A percentile compares a stretch with the other conserved stretches of the same genome.
Conservation (phyloP, 306 rosid genomes). For the Rosa lucieae region DNA sequence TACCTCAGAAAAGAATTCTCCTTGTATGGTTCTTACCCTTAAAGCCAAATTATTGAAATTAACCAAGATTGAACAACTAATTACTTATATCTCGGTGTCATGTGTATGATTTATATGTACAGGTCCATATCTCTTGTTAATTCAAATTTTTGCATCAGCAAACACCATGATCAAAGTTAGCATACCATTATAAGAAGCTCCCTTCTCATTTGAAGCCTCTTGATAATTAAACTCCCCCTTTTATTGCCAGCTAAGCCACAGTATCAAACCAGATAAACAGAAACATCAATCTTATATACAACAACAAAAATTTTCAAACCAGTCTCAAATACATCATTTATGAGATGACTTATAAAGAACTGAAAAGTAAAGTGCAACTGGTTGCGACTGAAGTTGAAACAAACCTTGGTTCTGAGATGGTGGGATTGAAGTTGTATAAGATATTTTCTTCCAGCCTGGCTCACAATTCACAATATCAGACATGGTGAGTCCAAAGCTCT, state of each 20-base stretch:
- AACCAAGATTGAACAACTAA: neutral
- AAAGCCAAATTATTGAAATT: neutral
- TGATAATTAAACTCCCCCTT: neutral
- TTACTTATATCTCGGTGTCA: neutral
- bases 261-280: neutral
- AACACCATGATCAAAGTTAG: neutral
- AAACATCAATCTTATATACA: neutral
- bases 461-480: neutral
- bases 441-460: neutral
- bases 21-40: neutral
- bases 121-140: too few relatives aligned
- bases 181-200: neutral
- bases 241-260: neutral
- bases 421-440: neutral
- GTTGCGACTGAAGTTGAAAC: neutral
- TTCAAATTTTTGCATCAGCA: neutral
- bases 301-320: neutral
- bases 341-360: neutral
- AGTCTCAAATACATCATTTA: neutral
- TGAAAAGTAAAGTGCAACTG: neutral
- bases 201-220: neutral
- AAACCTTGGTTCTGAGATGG: neutral
- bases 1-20: neutral
- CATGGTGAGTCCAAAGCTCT: neutral
- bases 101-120: neutral